Evolutionary conservation across 2,329 filamentous ascomycete genomes (phyloP).

Genomic region (Hirsutella minnesotensis): DNA sequence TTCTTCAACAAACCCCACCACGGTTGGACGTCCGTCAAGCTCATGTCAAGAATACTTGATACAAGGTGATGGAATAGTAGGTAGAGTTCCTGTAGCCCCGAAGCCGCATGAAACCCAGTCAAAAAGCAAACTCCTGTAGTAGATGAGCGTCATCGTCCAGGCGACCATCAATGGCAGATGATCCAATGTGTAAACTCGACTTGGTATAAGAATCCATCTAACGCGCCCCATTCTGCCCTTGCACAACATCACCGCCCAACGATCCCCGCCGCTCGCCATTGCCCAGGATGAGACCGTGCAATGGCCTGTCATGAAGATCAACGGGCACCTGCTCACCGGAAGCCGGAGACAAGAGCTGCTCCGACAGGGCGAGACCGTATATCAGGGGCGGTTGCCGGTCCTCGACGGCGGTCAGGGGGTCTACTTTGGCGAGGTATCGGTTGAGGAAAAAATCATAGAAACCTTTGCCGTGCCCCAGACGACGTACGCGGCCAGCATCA

Average conservation of each 20-base stretch:
- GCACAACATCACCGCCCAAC: no score
- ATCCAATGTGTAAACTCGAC: no score
- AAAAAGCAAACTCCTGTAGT: no score
- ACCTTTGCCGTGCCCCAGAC: constrained; percentile 87
- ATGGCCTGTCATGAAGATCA: constrained; percentile 62
- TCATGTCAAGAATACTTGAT: no score
- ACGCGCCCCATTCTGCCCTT: no score
- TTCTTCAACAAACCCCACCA: background rate
- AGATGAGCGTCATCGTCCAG: background rate
- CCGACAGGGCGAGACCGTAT: constrained; percentile 71
- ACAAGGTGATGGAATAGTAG: no score
- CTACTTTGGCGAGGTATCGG: constrained; percentile 46
- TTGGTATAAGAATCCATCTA: no score
- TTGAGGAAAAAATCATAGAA: constrained; percentile 94
- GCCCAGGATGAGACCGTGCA: constrained; percentile 68
- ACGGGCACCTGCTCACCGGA: constrained; percentile 58
- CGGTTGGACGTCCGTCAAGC: no score
- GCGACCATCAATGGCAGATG: background rate
- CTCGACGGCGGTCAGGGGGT: constrained; percentile 19
- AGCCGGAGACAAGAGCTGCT: constrained; percentile 61
- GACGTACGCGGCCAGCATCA: constrained; percentile 43
- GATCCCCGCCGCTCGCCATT: constrained; percentile 44
- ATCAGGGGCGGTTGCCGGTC: constrained; percentile 32
- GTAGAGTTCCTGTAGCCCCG: no score
- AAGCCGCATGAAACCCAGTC: no score